Evolutionary conservation across 495 filamentous ascomycete genomes (phyloP), one percentile per base, ranked within the genome.

Genomic region (Penicillium paradoxum): DNA sequence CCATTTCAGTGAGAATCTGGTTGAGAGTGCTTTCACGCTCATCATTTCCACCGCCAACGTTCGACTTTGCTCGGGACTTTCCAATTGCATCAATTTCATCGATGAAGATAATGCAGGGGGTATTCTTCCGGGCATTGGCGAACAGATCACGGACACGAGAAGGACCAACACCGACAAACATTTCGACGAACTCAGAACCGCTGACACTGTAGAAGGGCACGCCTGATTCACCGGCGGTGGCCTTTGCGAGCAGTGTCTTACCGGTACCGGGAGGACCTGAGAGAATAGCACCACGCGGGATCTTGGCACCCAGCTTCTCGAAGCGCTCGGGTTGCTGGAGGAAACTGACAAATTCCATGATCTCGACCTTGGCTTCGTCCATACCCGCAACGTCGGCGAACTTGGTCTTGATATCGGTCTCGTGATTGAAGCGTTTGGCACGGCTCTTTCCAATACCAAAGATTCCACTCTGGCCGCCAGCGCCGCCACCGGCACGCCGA

Each of bases 291-390:
- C 93, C 93, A 50, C 93, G 89, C 36, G 93, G 93, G 36, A 98
- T 97, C 73, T 98, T 98, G 42, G 93, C 93, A 58, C 93, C 93
- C 13, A 98, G 81, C 70, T 84, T 89, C 72, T 96, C 83, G 73
- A 95, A 98, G 45, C 83, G 83, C 53, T 89, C 88, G 0, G 93
- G 91, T 59, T 87, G 85, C 71, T 95, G 89, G 52, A 98, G 75
- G 79, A 98, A 98, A 64, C 85, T 89, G 57, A 98, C 93, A 50
- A 98, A 98, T 69, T 98, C 93, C 92, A 97, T 97, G 59, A 98
- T 98, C 70, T 98, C 93, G 33, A 82, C 73, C 80, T 98, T 98
- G 27, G 93, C 93, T 73, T 98, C 93, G 68, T 98, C 93, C 91
- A 97, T 93, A 62, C 93, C 93, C 19, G 93, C 93, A 37, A 98